Evolutionary conservation across 176 grass and related monocot genomes (phyloP).

Genomic region (Thalia dealbata): DNA sequence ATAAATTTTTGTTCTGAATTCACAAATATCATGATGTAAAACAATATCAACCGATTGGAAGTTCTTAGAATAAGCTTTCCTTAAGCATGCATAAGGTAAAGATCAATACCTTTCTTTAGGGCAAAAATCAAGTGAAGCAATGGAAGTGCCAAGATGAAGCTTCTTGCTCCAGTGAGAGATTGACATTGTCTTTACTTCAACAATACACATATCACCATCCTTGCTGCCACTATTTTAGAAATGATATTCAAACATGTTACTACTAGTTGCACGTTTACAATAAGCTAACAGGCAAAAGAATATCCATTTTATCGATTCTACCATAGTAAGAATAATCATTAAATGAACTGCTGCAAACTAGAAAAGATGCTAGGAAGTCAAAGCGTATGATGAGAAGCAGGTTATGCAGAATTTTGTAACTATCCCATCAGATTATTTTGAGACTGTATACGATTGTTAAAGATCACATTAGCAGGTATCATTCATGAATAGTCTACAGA

Average conservation of each 20-base stretch:
- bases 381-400: neutral
- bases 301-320: neutral
- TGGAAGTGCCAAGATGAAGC: slow-evolving; percentile 52
- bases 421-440: neutral
- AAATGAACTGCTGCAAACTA: neutral
- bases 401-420: neutral
- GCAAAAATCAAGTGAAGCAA: slow-evolving; percentile 70
- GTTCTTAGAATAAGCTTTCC: neutral
- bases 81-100: neutral
- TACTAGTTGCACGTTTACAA: neutral
- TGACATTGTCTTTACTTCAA: slow-evolving; percentile 83
- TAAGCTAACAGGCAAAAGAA: neutral
- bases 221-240: slow-evolving; percentile 47
- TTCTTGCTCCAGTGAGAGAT: slow-evolving; percentile 91
- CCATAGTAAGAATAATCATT: neutral
- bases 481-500: too few relatives aligned
- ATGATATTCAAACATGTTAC: slow-evolving; percentile 4
- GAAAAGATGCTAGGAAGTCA: neutral
- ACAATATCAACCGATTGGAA: too few relatives aligned
- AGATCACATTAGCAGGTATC: too few relatives aligned
- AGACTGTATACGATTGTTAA: neutral
- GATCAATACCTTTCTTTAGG: slow-evolving; percentile 71
- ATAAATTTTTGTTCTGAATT: neutral
- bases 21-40: too few relatives aligned
- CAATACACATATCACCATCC: slow-evolving; percentile 79